Evolutionary conservation across 2,329 filamentous ascomycete genomes (phyloP), one percentile per base, ranked within the genome.

Genomic region (Zelopaecilomyces penicillatus): DNA sequence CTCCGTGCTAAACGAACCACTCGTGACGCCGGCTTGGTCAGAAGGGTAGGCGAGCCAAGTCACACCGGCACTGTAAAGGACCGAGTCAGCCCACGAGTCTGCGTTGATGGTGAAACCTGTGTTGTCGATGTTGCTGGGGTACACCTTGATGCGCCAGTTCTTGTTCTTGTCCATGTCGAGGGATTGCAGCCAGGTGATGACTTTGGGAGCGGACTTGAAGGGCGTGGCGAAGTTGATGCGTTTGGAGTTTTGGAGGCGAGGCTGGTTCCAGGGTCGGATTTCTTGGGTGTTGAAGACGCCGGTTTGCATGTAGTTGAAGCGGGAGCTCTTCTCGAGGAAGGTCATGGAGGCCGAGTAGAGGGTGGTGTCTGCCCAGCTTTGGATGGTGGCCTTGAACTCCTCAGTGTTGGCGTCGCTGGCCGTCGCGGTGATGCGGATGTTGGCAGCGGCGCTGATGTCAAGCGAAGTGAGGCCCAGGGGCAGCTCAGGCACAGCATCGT

Each of bases 11-110:
- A 44, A 52, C n/a, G 34, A 42, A 29, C 50, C 50, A 12, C 50
- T 50, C 3, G 39, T 28, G 4, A 52, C 38, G 1, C 46, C 50
- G 4, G 19, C 8, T 31, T 39, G 30, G 42, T 50, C 43, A 3
- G 33, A 32, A 6, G 41, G 46, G 31, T 51, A 46, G 1, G 51
- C 51, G 8, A 51, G 34, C 51, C 51, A 53, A 8, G 47, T 34
- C 1, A 41, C 47, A 10, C 33, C 32, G 1, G 38, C 51, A 2
- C 37, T 29, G 36, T 41, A 43, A 7, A 53, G 39, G 11, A 43
- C 12, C 1, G 34, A 41, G n/a, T 52, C 50, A 6, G 35, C 37
- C 45, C 48, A 50, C 10, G 47, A 35, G 7, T 52, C 50, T 2
- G 42, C 19, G 37, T 42, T 27, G 11, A 52, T 27, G n/a, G 36